Evolutionary conservation across 192 early-diverging fungal genomes (phyloP).

Genomic region (Globomyces pollinis-pini): DNA sequence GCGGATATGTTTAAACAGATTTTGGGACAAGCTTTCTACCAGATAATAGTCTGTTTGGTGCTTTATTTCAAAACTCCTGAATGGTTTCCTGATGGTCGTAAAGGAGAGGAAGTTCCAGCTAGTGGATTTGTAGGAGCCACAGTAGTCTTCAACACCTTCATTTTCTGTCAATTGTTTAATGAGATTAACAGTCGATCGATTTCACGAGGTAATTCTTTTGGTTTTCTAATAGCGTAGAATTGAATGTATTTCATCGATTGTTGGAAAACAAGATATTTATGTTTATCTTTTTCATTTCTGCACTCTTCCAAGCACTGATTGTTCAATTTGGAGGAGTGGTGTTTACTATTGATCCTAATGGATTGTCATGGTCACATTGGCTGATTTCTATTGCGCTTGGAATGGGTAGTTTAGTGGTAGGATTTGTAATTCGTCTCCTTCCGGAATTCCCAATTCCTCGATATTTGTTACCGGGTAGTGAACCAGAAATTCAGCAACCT

Average conservation of each 20-base stretch:
- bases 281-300: constrained; percentile 65
- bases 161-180: constrained; percentile 93
- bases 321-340: constrained; percentile 81
- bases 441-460: constrained; percentile 50
- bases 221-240: constrained; percentile 59
- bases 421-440: constrained; percentile 75
- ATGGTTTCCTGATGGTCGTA: constrained; percentile 8
- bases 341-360: constrained; percentile 61
- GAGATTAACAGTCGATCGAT: constrained; percentile 88
- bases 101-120: constrained; percentile 15
- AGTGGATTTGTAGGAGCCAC: constrained; percentile 27
- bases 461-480: neutral
- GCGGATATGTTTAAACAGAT: constrained; percentile 91
- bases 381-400: constrained; percentile 73
- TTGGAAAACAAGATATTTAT: constrained; percentile 73
- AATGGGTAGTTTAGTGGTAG: constrained; percentile 71
- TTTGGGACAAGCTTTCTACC: constrained; percentile 81
- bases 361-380: constrained; percentile 70
- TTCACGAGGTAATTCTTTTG: constrained; percentile 45
- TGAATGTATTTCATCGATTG: constrained; percentile 86
- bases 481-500: neutral
- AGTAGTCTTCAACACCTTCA: constrained; percentile 91
- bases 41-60: constrained; percentile 66
- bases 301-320: constrained; percentile 77
- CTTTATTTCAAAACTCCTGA: constrained; percentile 18